phyloP scores from a whole-genome alignment of 106 monocot species.

The Gastrodia elata region DNA sequence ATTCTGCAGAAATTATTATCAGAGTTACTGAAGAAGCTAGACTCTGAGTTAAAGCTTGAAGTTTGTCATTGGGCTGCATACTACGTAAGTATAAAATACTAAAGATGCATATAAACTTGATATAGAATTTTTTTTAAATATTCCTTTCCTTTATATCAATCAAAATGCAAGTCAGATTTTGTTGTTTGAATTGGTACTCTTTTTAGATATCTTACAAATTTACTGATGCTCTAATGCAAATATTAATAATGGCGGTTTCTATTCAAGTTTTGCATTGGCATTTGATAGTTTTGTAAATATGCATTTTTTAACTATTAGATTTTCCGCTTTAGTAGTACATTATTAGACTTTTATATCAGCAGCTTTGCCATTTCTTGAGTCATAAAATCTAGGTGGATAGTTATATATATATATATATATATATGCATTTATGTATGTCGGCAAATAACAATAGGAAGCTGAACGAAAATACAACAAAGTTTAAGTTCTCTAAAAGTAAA shows the following conservation, averaged over 20 bases:
- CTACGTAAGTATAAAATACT: conserved; percentile 52
- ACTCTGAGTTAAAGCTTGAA: conserved; percentile 94
- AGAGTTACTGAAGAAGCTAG: conserved; percentile 89
- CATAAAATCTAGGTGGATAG: not conserved
- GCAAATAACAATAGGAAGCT: no score
- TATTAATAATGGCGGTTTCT: not conserved
- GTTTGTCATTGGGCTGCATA: conserved; percentile 98
- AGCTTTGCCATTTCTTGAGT: not conserved
- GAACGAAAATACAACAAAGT: no score
- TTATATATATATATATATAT: no score
- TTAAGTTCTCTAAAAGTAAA: no score
- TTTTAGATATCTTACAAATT: not conserved
- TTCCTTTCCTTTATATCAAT: not conserved
- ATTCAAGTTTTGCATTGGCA: not conserved
- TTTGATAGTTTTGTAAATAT: not conserved
- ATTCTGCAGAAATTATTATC: conserved; percentile 75
- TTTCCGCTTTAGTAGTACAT: not conserved
- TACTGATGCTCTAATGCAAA: not conserved
- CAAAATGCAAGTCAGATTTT: not conserved
- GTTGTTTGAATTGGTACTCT: not conserved
- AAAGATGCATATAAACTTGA: not conserved
- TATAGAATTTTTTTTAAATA: not conserved
- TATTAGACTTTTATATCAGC: not conserved
- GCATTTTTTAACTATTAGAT: not conserved
- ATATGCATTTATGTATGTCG: no score